Base-by-base conservation (phyloP, 2,329 filamentous ascomycete genomes). In the Exserohilum rostratum region DNA sequence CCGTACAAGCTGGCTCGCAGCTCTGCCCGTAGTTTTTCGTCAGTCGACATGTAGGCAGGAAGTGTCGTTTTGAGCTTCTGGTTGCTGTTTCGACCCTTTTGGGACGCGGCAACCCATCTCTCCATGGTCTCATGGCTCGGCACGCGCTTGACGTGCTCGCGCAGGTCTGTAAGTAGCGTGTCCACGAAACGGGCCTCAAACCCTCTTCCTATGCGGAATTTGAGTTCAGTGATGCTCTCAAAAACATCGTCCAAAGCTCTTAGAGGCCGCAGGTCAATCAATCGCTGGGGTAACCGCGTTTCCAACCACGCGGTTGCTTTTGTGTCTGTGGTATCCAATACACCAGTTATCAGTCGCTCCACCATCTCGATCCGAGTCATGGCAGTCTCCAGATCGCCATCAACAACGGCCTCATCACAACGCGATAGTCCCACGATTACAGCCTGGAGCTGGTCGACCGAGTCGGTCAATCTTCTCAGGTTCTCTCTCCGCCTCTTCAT, bases 401-500 rank as follows among this genome's bases (percentile, higher is more conserved):
- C 83, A 54, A 97, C 91, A 2, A 98, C 90, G 29, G 93, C 77
- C 25, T 86, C 82, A 72, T 98, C 93, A 66, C 92, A 96, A 25
- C 81, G 82, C 3, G 85, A 85, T 3, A 97, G 84, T 1, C 87
- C 87, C 37, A 90, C 83, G 1, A 96, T 87, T 37, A 98, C 87
- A 49, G 87, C 84, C 60, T 88, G 87, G 20, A 99, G 82, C 71
- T 99, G 95, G 64, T 88, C 82, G 2, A 96, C 90, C 1, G 93
- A 90, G 69, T 91, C 87, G 27, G 90, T 88, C 13, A 99, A 80
- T 72, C 91, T 90, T 53, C 88, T 85, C 4, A 98, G 77, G 68
- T 99, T 99, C 65, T 96, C 90, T 65, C 89, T 85, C 48, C 91
- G 85, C 46, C 90, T 85, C 62, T 91, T 86, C 72, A 96, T 87